Base-by-base conservation (phyloP, 148 eudicot genomes). In the Tetragonia tetragonoides region DNA sequence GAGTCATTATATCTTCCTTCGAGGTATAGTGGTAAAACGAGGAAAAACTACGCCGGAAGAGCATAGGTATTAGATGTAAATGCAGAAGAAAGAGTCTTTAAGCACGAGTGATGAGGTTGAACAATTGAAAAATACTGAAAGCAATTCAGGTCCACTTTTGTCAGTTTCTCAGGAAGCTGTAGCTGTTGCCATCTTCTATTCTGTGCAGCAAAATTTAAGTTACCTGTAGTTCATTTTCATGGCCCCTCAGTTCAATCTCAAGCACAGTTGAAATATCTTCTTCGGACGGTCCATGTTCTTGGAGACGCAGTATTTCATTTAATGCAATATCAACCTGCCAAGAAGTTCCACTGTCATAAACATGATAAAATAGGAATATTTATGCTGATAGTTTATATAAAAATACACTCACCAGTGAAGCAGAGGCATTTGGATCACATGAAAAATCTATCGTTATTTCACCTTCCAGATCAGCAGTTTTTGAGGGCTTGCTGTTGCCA, bases 171-270 rank as follows among this genome's bases (percentile, higher is more conserved):
- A 17, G 24, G 38, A 9, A n/a, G 47, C 57, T 54, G 17, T 56
- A 3, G 3, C 12, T 57, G 3, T 57, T 53, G 9, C 9, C 66
- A 61, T 20, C 14, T 44, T 14, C 4, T 28, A 71, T 21, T 51
- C 40, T 24, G 74, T 11, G 21, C 20, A 39, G 15, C 5, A 69
- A 16, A 46, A n/a, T 28, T 5, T 46, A 41, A 51, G 14, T 70
- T 71, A 92, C 93, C 92, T 92, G 93, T 59, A 89, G 79, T 80
- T 93, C 98, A 88, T 94, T 94, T 82, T 94, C 98, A 85, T 94
- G 92, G 69, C 89, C 86, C 72, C 98, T 90, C 84, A 90, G 98
- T 76, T 94, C 98, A 76, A 94, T 92, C 84, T 94, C 98, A 80
- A 92, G 93, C 63, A 92, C 82, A 68, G 97, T 66, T 66, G 82